Conservation (phyloP, 371 early-diverging fungal species). For the Nematocida sp. region DNA sequence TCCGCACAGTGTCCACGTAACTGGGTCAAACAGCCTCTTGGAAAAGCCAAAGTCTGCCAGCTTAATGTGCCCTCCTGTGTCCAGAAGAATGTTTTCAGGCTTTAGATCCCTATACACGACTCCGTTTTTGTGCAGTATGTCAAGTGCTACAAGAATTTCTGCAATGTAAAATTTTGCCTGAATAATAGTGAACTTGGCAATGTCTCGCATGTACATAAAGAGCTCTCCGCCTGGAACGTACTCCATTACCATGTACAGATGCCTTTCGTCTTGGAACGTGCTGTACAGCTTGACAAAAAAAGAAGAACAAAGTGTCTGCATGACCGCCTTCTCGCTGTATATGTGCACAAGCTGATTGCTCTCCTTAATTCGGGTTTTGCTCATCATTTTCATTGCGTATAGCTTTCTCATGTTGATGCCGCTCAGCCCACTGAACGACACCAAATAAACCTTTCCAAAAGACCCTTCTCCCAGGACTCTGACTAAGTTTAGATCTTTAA, state of each 20-base stretch:
- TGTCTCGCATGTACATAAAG: constrained; percentile 78
- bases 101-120: constrained; percentile 94
- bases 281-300: constrained; percentile 84
- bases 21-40: constrained; percentile 74
- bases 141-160: constrained; percentile 89
- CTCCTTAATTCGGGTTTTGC: constrained; percentile 80
- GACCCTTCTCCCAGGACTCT: constrained; percentile 99
- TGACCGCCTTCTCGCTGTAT: constrained; percentile 83
- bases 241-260: constrained; percentile 80
- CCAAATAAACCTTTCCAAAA: constrained; percentile 93
- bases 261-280: constrained; percentile 74
- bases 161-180: constrained; percentile 90
- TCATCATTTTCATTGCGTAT: constrained; percentile 86
- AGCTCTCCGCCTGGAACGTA: constrained; percentile 87
- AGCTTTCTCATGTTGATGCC: constrained; percentile 67
- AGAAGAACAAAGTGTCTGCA: constrained; percentile 74
- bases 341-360: constrained; percentile 91
- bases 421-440: constrained; percentile 83
- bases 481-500: constrained; percentile 83
- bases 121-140: constrained; percentile 85
- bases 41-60: constrained; percentile 98
- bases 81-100: constrained; percentile 85
- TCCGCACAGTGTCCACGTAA: constrained; percentile 71
- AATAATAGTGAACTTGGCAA: constrained; percentile 62
- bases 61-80: constrained; percentile 84